Evolutionary conservation across 2,329 filamentous ascomycete species (phyloP), one percentile per base, ranked within the genome.

Genomic region (Aureobasidium pullulans): DNA sequence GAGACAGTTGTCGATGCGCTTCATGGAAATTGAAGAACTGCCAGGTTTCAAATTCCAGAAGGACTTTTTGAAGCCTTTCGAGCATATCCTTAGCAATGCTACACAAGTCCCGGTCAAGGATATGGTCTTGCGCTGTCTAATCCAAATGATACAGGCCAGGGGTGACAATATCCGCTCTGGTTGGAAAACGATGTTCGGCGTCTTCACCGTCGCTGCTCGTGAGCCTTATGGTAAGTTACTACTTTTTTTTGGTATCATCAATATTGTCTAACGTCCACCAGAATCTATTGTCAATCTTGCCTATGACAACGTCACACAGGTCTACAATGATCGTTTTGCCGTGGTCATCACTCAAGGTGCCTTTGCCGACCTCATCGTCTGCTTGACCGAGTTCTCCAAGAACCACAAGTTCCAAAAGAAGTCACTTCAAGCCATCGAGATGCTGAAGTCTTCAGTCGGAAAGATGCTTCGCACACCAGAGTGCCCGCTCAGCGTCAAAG

Each of bases 21-120:
- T 99, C 71, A 89, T 99, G 88, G 94, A 99, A 73, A 91, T 97
- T 62, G 94, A 96, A 71, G 94, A 99, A 72, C 76, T 99, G 66
- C 90, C 94, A 1, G 94, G 95, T 68, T 99, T 99, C 83, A 97
- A 97, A 73, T 99, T 99, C 70, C 94, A 99, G 68, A 99, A 99
- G 72, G 93, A 99, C 71, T 99, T 99, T 72, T 76, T 99, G 57
- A 97, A 96, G 74, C 94, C 95, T 0, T 99, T 99, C 67, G 93
- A 99, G 76, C 90, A 97, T 72, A 91, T 99, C 66, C 90, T 99
- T 77, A 87, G 89, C 60, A 97, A 99, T 71, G 94, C 91, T 43
- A 90, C 81, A 64, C 90, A 94, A 63, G 86, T 96, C 16, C 86
- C 89, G 0, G 94, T 99, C 67, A 99, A 99, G 74, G 94, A 99